Conservation (phyloP, 2,329 filamentous ascomycete genomes). For the Cadophora sp. region DNA sequence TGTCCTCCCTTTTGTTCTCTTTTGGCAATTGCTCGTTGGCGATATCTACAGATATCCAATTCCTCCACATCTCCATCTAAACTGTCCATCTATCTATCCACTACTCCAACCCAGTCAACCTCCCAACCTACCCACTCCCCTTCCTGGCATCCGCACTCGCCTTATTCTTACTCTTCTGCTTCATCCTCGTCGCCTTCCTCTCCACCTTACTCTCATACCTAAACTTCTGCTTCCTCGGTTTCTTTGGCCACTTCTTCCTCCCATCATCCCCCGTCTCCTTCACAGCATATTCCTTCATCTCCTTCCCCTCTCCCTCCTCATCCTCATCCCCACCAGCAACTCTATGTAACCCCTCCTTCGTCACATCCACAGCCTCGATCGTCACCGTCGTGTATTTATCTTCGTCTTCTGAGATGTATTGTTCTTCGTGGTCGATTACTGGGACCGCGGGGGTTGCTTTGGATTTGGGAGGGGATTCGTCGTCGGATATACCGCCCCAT, state of each 20-base stretch:
- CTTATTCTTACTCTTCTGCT: constrained; percentile 70
- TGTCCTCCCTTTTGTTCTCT: background rate
- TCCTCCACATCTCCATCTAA: background rate
- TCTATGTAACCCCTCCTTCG: constrained; percentile 73
- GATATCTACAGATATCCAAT: constrained; percentile 18
- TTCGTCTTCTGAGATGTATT: constrained; percentile 83
- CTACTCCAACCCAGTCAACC: constrained; percentile 22
- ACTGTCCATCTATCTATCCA: constrained; percentile 5
- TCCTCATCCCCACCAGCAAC: constrained; percentile 48
- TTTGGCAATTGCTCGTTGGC: background rate
- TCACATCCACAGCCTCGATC: constrained; percentile 85
- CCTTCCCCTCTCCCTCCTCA: constrained; percentile 45
- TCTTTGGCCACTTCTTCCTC: constrained; percentile 60
- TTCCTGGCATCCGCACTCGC: constrained; percentile 44
- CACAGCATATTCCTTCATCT: constrained; percentile 44
- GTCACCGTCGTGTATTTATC: constrained; percentile 96
- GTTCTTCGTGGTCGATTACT: constrained; percentile 78
- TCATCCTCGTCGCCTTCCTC: constrained; percentile 74
- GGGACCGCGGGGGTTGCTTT: constrained; percentile 40
- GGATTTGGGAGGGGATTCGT: constrained; percentile 32
- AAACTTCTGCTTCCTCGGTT: constrained; percentile 91
- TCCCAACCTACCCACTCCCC: constrained; percentile 36
- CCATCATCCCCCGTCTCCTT: constrained; percentile 43
- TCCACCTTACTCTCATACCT: constrained; percentile 91
- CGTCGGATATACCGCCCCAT: constrained; percentile 71